Evolutionary conservation across 1,284 basidiomycete species (phyloP).

Genomic region (Bjerkandera adusta): DNA sequence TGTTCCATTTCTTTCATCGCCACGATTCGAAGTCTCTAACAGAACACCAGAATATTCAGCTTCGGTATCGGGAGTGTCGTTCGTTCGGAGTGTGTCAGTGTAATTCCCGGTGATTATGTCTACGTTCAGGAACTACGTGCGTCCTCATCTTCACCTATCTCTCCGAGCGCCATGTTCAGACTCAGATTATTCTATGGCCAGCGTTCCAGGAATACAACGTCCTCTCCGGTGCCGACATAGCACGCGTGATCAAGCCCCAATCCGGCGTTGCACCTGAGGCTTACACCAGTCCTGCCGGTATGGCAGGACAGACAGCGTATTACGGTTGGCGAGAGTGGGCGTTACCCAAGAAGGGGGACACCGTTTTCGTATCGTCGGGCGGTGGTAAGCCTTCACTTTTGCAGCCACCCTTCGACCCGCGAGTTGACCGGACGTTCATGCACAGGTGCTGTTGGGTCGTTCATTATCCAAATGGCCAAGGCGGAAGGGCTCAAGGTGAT

Average conservation of each 20-base stretch:
- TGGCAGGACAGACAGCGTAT: constrained; percentile 25
- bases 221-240: background rate
- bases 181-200: constrained; percentile 3
- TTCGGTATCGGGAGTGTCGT: constrained; percentile 41
- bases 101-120: constrained; percentile 43
- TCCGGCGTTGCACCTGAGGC: constrained; percentile 29
- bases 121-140: constrained; percentile 31
- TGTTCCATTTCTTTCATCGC: background rate
- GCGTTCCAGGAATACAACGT: constrained; percentile 24
- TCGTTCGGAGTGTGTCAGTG: constrained; percentile 37
- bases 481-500: constrained; percentile 49
- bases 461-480: constrained; percentile 14
- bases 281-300: constrained; percentile 31
- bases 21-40: background rate
- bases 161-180: background rate
- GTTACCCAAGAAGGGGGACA: constrained; percentile 9
- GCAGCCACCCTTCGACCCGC: background rate
- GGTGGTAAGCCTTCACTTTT: constrained; percentile 7
- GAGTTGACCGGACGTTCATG: background rate
- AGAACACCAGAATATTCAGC: constrained; percentile 14
- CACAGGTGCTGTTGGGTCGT: constrained; percentile 12
- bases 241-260: constrained; percentile 25
- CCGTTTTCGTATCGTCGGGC: constrained; percentile 12
- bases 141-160: background rate
- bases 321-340: constrained; percentile 19